These are phyloP conservation scores for Sapria himalayana DNA, from an alignment of 345 rosid genomes.

Conservation along the genomic window DNA sequence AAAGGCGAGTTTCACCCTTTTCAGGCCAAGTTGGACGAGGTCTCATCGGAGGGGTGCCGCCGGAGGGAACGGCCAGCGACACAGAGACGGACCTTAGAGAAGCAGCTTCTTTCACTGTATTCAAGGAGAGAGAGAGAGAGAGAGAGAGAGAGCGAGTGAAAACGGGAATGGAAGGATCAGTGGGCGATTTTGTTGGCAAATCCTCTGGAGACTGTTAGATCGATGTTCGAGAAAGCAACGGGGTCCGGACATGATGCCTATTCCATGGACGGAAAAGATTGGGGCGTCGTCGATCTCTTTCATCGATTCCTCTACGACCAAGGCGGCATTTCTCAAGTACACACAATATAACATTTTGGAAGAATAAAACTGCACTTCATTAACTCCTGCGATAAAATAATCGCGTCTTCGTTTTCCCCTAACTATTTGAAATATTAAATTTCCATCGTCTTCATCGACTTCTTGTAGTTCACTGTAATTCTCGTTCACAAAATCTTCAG, in stretches of 20 bases:
- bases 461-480: neutral
- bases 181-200: constrained; percentile 61
- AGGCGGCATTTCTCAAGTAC: constrained; percentile 37
- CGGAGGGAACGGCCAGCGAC: too few species aligned
- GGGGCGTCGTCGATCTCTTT: constrained; percentile 74
- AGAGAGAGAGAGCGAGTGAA: constrained; percentile 2
- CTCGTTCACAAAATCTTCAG: neutral
- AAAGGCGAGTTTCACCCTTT: too few species aligned
- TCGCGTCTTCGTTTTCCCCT: too few species aligned
- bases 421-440: too few species aligned
- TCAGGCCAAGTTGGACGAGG: too few species aligned
- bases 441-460: neutral
- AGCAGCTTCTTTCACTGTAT: neutral
- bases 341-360: too few species aligned
- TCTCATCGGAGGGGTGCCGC: too few species aligned
- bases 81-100: too few species aligned
- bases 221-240: constrained; percentile 48
- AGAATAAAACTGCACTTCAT: too few species aligned
- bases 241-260: constrained; percentile 42
- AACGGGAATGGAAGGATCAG: constrained; percentile 55
- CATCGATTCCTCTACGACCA: constrained; percentile 48
- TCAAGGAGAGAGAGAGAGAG: too few species aligned
- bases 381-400: too few species aligned
- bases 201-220: constrained; percentile 79
- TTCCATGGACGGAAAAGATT: constrained; percentile 60